Base-by-base conservation (phyloP, 2,329 filamentous ascomycete species). In the Pyrenochaeta sp. region DNA sequence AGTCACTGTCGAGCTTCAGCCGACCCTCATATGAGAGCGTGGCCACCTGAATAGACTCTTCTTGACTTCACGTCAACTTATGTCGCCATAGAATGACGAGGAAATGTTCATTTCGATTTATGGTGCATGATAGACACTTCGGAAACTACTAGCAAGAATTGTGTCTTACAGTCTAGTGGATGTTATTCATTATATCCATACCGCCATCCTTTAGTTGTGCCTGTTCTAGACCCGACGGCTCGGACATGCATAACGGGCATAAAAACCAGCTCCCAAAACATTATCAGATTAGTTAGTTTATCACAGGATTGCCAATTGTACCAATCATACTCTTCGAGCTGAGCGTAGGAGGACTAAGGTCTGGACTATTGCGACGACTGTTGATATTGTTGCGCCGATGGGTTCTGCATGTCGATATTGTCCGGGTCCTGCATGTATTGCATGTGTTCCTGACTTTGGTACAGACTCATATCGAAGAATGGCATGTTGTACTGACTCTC, bases 1-100 rank as follows among this genome's bases (percentile, higher is more conserved):
- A 54, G 52, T 54, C 52, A 13, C 13, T 54, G 28, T 54, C 52
- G 34, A 50, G 45, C 22, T 54, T 54, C 27, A 22, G 52, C 5
- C 48, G 37, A 36, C 45, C 52, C 22, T 50, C 45, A 2, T 27
- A 44, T n/a, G 52, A 50, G 8, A 54, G 28, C 15, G 24, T 25
- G 3, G 5, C 13, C 5, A 39, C 10, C 36, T 39, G 15, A 39
- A 3, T 39, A 2, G 15, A 5, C 13, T 10, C 1, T 13, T 36
- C 32, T 9, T 36, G 7, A 36, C 3, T 9, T 36, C 32, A 10
- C 12, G 32, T 13, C 10, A 9, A 36, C 32, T 36, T 13, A 36
- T 39, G 36, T 2, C 15, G 36, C 3, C 4, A 39, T n/a, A 5
- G 8, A 5, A 39, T 39, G 36, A 39, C 13, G 36, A 36, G 12